Base-by-base conservation (phyloP, 352 stramenopile genomes). In the Aphanomyces astaci region DNA sequence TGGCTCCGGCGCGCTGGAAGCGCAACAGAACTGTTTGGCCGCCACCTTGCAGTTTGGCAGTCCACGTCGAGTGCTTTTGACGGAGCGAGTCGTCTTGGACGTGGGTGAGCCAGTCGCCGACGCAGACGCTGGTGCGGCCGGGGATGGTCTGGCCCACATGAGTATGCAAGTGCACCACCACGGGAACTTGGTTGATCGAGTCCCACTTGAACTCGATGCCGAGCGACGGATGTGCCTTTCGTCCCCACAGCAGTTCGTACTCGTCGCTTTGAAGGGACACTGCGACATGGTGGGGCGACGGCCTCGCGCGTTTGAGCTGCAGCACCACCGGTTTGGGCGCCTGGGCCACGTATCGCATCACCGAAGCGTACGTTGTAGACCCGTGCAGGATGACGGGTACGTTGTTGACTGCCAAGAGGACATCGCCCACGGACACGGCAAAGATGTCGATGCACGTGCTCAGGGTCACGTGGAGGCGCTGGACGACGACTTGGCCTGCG, bases 371-470 rank as follows among this genome's bases (percentile, higher is more conserved):
- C 10, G 62, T 28, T 7, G 3, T n/a, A 11, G n/a, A 39, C n/a
- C 43, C 15, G 45, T 45, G 25, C 11, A 68, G 10, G 3, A 24
- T 3, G 17, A 68, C 43, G 32, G 27, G 43, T 5, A 43, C 30
- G 25, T 56, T 24, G 15, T 68, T 52, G 0, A 68, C 62, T 4
- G 43, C 62, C 7, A 68, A 40, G 30, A 60, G 31, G 7, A 4
- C 9, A 39, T 94, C 86, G n/a, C 86, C 86, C 32, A 83, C 77
- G 10, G 86, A 90, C 32, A 94, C 86, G 69, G 92, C 86, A 31
- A 94, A 94, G 31, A 95, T 93, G 55, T 92, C 84, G 0, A 82
- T 84, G 48, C 86, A 95, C 59, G 91, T 92, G 66, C 86, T 95
- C 63, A 93, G 70, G 72, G 84, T 92, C 63, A 91, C 82, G 69